phyloP scores from a whole-genome alignment of 140 eudicot species.

The Cichorium intybus region DNA sequence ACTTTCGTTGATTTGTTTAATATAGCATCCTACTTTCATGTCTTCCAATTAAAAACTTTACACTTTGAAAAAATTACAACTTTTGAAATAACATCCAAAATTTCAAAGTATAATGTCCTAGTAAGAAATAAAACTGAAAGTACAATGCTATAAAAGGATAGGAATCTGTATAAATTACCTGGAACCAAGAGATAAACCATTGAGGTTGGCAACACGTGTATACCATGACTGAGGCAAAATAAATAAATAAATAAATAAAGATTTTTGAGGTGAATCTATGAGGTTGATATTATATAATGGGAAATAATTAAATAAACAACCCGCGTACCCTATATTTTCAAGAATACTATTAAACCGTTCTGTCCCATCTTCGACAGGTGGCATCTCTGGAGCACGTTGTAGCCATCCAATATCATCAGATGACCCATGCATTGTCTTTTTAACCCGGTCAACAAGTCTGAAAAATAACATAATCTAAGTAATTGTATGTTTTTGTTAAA shows the following conservation, averaged over 20 bases:
- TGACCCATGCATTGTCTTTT: slow-evolving; percentile 90
- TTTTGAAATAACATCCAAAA: too few relatives aligned
- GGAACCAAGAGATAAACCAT: slow-evolving; percentile 93
- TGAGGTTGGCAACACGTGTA: slow-evolving; percentile 81
- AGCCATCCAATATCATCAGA: slow-evolving; percentile 99
- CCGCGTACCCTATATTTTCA: slow-evolving; percentile 65
- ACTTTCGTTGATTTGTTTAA: neutral
- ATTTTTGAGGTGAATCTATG: neutral
- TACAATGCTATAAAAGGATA: neutral
- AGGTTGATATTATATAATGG: neutral
- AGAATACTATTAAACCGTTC: slow-evolving; percentile 83
- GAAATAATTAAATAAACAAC: neutral
- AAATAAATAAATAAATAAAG: slow-evolving; percentile 19
- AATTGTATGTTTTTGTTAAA: neutral
- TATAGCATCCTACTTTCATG: neutral
- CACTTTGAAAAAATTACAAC: too few relatives aligned
- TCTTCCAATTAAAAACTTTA: neutral
- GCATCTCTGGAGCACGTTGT: slow-evolving; percentile 78
- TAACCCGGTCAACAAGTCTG: slow-evolving; percentile 79
- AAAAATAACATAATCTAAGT: slow-evolving; percentile 17
- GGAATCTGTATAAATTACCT: slow-evolving; percentile 47
- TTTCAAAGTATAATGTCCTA: too few relatives aligned
- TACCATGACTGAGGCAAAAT: slow-evolving; percentile 86
- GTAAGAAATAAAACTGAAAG: neutral
- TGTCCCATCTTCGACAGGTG: slow-evolving; percentile 92